Evolutionary conservation across 441 rosid genomes (phyloP), one percentile per base, ranked within the genome.

Genomic region (Pelargonium myrrhifolium): DNA sequence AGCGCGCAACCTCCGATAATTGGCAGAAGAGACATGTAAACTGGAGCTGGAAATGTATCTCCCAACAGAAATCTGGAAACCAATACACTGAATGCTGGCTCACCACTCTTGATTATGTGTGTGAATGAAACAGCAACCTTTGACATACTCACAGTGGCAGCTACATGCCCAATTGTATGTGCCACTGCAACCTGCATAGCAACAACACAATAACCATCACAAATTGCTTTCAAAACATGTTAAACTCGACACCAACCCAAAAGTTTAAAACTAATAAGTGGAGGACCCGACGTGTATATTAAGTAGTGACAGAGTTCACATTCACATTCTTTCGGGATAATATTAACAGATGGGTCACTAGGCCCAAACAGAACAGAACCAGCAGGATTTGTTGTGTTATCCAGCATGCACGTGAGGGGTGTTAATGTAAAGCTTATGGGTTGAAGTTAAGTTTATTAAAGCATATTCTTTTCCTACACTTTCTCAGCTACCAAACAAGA

Each of bases 61-160:
- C 97, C 97, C 67, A 93, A 55, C 31, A 90, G 67, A 62, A 93
- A 82, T 66, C 88, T 87, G 0, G 94, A 87, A 24, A 93, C 92
- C 67, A 90, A 73, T 0, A 93, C 97, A 56, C 89, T 89, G 72
- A 92, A 89, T 26, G 96, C 98, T 35, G 98, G 98, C 73, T 93
- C 98, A 31, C 96, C 90, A 37, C 97, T 92, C 79, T 92, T 92
- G 76, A 92, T 90, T 68, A 90, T 90, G 74, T 90, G 97, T 6
- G 98, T 90, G 76, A 93, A 93, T 15, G 98, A 93, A 17, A 93
- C 97, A 21, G 98, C 97, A 14, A 93, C 98, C 76, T 93, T 93
- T 0, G 98, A 93, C 96, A 93, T 90, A 71, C 98, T 93, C 72
- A 90, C 93, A 0, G 98, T 90, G 39, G 98, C 98, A 20, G 98